Evolutionary conservation across 2,329 filamentous ascomycete genomes (phyloP).

Genomic region (Paraconiothyrium sp.): DNA sequence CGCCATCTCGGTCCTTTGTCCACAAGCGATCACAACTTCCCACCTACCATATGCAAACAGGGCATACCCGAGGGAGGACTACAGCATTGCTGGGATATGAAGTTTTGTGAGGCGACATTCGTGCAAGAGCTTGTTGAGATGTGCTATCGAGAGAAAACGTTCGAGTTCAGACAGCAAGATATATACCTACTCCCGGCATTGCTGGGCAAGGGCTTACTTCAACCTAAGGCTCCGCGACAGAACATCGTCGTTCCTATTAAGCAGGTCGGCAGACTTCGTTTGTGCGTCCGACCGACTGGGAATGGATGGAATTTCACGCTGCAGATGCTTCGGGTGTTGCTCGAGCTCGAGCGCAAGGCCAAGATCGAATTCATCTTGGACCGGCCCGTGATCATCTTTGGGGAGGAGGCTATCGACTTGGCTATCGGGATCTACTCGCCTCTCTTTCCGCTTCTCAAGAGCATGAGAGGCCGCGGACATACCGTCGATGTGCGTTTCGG

Average conservation of each 20-base stretch:
- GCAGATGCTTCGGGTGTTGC: neutral
- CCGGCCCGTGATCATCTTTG: neutral
- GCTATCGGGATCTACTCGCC: neutral
- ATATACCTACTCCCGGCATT: conserved; percentile 1
- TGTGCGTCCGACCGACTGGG: neutral
- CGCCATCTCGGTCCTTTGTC: conserved; percentile 6
- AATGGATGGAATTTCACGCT: conserved; percentile 5
- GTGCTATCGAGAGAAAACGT: conserved; percentile 2
- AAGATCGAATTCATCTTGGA: conserved; percentile 2
- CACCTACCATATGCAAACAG: neutral
- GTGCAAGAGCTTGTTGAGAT: conserved; percentile 1
- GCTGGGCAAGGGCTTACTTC: neutral
- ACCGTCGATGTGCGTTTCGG: neutral
- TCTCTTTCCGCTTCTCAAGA: neutral
- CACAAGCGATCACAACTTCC: neutral
- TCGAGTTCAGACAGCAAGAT: neutral
- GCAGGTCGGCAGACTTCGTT: neutral
- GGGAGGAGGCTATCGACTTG: neutral
- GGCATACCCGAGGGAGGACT: neutral
- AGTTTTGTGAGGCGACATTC: neutral
- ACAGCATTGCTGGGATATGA: neutral
- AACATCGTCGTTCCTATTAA: neutral
- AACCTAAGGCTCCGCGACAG: neutral
- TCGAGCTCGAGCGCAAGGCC: neutral
- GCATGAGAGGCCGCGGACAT: neutral